These are phyloP conservation scores for Graphilbum sp. DNA, from an alignment of 2,329 filamentous ascomycete species.

Conservation along the genomic window DNA sequence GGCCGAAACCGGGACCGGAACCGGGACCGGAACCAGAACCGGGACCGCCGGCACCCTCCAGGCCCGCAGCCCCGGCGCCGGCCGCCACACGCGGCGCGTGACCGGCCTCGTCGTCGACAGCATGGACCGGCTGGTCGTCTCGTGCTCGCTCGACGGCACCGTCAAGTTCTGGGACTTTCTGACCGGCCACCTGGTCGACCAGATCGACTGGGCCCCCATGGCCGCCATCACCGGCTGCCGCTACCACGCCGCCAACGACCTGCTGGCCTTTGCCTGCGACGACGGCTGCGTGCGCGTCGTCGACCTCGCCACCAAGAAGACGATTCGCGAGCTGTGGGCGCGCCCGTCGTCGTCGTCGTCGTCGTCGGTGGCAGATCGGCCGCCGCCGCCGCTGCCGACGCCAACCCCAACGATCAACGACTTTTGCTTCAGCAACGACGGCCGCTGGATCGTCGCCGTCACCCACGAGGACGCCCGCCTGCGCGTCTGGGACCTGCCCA, in stretches of 20 bases:
- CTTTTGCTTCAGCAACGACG: conserved; percentile 80
- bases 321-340: conserved; percentile 90
- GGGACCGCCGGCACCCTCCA: conserved; percentile 6
- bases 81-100: conserved; percentile 65
- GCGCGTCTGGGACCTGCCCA: conserved; percentile 88
- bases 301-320: conserved; percentile 76
- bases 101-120: conserved; percentile 79
- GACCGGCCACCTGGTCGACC: conserved; percentile 61
- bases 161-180: conserved; percentile 96
- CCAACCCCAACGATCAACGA: conserved; percentile 61
- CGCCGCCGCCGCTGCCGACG: too few species aligned
- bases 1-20: conserved; percentile 43
- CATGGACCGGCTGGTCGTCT: conserved; percentile 74
- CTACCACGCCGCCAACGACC: conserved; percentile 68
- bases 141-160: conserved; percentile 77
- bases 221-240: conserved; percentile 59
- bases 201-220: conserved; percentile 73
- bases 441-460: conserved; percentile 81
- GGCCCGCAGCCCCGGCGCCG: conserved; percentile 32
- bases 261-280: conserved; percentile 78
- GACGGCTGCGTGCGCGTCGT: conserved; percentile 79
- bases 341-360: background rate
- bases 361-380: too few species aligned
- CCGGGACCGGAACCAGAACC: too few species aligned
- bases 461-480: conserved; percentile 67